Conservation (phyloP, 257 asterid species). For the Marsdenia floribunda region DNA sequence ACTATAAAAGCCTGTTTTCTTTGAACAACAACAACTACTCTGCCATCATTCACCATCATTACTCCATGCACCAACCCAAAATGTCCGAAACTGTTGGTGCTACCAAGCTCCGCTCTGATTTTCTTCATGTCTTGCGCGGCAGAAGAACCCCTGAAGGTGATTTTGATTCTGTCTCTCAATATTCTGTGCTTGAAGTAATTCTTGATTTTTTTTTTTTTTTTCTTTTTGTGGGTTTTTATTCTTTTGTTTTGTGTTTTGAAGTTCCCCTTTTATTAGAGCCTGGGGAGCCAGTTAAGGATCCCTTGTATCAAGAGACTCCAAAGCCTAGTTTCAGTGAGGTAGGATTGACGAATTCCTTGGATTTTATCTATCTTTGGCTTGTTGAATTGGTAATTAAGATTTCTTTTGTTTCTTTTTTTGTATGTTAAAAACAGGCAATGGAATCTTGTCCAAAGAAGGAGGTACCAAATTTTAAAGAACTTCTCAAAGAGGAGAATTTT, state of each 20-base stretch:
- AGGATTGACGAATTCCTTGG: conserved; percentile 4
- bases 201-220: background rate
- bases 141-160: conserved; percentile 65
- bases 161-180: too few relatives aligned
- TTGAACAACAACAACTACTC: background rate
- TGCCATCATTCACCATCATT: background rate
- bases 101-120: conserved; percentile 46
- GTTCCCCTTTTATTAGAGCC: conserved; percentile 63
- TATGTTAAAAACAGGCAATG: conserved; percentile 50
- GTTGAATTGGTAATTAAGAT: conserved; percentile 8
- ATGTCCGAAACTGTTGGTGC: conserved; percentile 26
- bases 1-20: background rate
- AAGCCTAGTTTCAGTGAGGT: conserved; percentile 75
- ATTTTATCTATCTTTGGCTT: conserved; percentile 1
- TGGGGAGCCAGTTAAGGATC: conserved; percentile 64
- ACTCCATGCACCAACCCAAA: background rate
- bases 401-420: background rate
- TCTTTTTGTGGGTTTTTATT: background rate
- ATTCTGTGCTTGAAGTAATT: background rate
- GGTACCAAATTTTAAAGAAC: conserved; percentile 55
- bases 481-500: conserved; percentile 75
- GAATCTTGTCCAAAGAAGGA: conserved; percentile 64
- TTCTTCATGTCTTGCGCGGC: conserved; percentile 54
- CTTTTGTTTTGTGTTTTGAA: conserved; percentile 17
- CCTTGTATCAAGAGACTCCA: conserved; percentile 67